phyloP scores from a whole-genome alignment of 106 monocot species.

The Platanthera zijinensis region DNA sequence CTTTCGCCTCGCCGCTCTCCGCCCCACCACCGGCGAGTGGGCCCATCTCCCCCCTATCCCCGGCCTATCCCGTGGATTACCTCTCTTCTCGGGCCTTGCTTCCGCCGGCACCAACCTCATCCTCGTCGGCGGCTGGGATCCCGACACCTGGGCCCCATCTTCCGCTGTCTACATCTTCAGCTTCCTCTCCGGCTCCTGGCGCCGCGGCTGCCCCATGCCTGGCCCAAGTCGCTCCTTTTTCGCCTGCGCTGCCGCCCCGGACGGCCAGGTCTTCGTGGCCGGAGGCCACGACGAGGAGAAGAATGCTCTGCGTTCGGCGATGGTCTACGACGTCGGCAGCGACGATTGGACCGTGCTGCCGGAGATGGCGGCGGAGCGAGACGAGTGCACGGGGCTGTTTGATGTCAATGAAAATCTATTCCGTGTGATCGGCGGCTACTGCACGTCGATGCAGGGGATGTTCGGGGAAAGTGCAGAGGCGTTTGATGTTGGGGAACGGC shows the following conservation, averaged over 20 bases:
- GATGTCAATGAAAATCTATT: background rate
- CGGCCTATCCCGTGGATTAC: slow-evolving; percentile 16
- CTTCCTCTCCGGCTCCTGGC: slow-evolving; percentile 26
- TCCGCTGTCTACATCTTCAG: slow-evolving; percentile 25
- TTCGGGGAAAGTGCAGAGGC: slow-evolving; percentile 22
- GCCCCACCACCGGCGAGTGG: slow-evolving; percentile 25
- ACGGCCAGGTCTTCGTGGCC: slow-evolving; percentile 29
- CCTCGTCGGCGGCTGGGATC: slow-evolving; percentile 47
- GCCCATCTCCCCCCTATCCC: slow-evolving; percentile 21
- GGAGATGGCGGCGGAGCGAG: slow-evolving; percentile 33
- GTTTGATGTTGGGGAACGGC: slow-evolving; percentile 17
- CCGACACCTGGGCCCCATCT: slow-evolving; percentile 23
- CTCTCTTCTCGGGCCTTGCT: slow-evolving; percentile 32
- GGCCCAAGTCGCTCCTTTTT: slow-evolving; percentile 36
- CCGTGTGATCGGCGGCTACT: slow-evolving; percentile 25
- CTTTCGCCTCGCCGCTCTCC: slow-evolving; percentile 21
- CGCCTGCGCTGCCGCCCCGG: slow-evolving; percentile 20
- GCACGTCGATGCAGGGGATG: slow-evolving; percentile 24
- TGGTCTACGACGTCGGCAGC: slow-evolving; percentile 29
- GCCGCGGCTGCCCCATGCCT: slow-evolving; percentile 28
- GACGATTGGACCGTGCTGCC: slow-evolving; percentile 34
- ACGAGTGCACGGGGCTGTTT: slow-evolving; percentile 38
- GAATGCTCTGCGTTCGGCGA: slow-evolving; percentile 36
- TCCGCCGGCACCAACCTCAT: slow-evolving; percentile 11
- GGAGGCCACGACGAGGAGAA: slow-evolving; percentile 62